Conservation (phyloP, 371 early-diverging fungal species). For the Apophysomyces elegans region DNA sequence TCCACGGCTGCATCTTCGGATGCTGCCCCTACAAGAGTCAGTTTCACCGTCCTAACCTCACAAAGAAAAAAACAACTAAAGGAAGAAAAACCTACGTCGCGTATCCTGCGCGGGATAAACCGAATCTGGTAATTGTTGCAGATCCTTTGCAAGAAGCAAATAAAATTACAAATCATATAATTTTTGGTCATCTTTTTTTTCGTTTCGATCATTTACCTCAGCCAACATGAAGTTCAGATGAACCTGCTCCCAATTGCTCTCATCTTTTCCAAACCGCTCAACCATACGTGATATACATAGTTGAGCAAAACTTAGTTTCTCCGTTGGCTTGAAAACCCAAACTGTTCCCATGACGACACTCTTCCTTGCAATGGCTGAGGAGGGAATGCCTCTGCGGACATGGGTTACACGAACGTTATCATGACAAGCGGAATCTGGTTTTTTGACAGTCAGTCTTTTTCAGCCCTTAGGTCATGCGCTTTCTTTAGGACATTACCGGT, state of each 20-base stretch:
- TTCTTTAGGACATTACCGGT: slow-evolving; percentile 11
- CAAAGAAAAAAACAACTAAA: too few relatives aligned
- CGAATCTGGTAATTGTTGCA: slow-evolving; percentile 1
- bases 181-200: background rate
- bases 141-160: slow-evolving; percentile 1
- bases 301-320: slow-evolving; percentile 55
- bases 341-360: slow-evolving; percentile 92
- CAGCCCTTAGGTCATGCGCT: background rate
- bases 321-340: slow-evolving; percentile 79
- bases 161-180: background rate
- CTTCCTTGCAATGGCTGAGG: slow-evolving; percentile 79
- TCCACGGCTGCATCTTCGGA: slow-evolving; percentile 30
- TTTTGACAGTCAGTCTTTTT: background rate
- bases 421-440: slow-evolving; percentile 4
- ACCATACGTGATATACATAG: slow-evolving; percentile 85
- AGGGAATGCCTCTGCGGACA: slow-evolving; percentile 63
- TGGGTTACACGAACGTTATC: slow-evolving; percentile 35
- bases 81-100: slow-evolving; percentile 1
- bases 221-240: slow-evolving; percentile 46
- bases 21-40: background rate
- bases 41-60: background rate
- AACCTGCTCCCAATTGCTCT: slow-evolving; percentile 79
- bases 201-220: slow-evolving; percentile 9
- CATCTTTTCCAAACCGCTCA: slow-evolving; percentile 85
- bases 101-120: background rate